A percentile compares a stretch with the other conserved stretches of the same genome.
These are phyloP conservation scores for Coccinonectria pachysandricola DNA, from an alignment of 2,329 filamentous ascomycete genomes.

Conservation along the genomic window DNA sequence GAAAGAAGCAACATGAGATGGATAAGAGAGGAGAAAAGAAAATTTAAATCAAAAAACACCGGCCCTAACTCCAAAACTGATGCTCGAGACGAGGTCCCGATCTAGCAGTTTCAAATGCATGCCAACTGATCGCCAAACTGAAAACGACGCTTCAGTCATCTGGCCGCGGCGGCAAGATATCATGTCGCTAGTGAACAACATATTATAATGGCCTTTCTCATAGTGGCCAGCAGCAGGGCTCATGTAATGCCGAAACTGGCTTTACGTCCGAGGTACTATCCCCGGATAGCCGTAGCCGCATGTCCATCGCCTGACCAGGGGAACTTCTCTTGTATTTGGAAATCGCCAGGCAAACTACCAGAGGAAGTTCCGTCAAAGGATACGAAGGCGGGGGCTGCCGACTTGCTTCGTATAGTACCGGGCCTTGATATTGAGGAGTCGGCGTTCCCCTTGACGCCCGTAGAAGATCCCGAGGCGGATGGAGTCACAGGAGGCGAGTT, in stretches of 20 bases:
- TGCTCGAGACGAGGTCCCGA: too few species aligned
- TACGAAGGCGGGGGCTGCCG: slow-evolving; percentile 28
- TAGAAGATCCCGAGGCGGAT: slow-evolving; percentile 18
- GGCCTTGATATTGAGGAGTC: background rate
- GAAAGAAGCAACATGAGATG: too few species aligned
- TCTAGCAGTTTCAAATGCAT: too few species aligned
- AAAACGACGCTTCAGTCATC: too few species aligned
- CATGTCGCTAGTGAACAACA: too few species aligned
- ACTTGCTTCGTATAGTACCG: background rate
- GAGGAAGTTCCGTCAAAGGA: slow-evolving; percentile 37
- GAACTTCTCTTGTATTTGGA: slow-evolving; percentile 33
- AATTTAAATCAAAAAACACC: too few species aligned
- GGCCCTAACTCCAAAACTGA: too few species aligned
- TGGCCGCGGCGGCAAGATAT: too few species aligned
- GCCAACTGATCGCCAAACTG: too few species aligned
- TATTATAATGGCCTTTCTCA: too few species aligned
- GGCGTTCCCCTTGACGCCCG: slow-evolving; percentile 9
- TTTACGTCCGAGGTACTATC: slow-evolving; percentile 20
- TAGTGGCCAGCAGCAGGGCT: too few species aligned
- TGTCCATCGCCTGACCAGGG: slow-evolving; percentile 38
- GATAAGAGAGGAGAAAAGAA: too few species aligned
- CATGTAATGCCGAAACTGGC: slow-evolving; percentile 6
- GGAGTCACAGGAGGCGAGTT: slow-evolving; percentile 11
- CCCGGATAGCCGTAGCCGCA: slow-evolving; percentile 37
- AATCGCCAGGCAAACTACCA: slow-evolving; percentile 28